Conservation (phyloP, 495 filamentous ascomycete species). For the Daldinia childiae region DNA sequence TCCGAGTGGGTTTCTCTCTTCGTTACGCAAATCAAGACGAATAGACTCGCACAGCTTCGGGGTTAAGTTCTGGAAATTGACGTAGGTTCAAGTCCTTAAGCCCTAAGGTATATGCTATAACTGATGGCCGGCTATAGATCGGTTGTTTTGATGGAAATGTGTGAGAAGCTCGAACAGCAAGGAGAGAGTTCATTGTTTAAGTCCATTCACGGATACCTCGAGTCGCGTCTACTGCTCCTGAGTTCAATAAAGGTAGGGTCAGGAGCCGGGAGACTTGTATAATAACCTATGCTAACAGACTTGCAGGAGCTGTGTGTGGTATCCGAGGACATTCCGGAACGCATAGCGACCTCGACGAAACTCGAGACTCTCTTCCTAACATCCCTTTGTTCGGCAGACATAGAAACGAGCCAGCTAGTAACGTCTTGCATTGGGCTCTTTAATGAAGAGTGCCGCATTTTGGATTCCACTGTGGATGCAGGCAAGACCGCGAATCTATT, state of each 20-base stretch:
- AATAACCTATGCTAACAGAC: slow-evolving; percentile 20
- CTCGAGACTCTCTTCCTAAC: slow-evolving; percentile 69
- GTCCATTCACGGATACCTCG: slow-evolving; percentile 62
- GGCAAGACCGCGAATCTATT: slow-evolving; percentile 61
- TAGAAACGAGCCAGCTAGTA: slow-evolving; percentile 68
- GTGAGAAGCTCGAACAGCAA: slow-evolving; percentile 56
- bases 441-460: slow-evolving; percentile 65
- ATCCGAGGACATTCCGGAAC: slow-evolving; percentile 60
- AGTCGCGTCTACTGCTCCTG: slow-evolving; percentile 58
- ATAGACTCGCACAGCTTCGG: slow-evolving; percentile 53
- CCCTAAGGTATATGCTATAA: slow-evolving; percentile 13
- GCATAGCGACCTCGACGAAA: slow-evolving; percentile 57
- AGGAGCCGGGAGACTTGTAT: neutral
- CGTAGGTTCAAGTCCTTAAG: slow-evolving; percentile 51
- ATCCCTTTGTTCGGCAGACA: slow-evolving; percentile 68
- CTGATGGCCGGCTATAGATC: slow-evolving; percentile 50
- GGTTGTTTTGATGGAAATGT: slow-evolving; percentile 60
- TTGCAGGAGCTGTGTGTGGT: slow-evolving; percentile 58
- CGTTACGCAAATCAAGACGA: slow-evolving; percentile 52
- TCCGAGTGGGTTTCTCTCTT: slow-evolving; percentile 48
- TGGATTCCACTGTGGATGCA: slow-evolving; percentile 59
- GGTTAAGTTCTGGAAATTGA: slow-evolving; percentile 62
- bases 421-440: slow-evolving; percentile 70
- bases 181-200: slow-evolving; percentile 53
- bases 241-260: slow-evolving; percentile 55